A percentile compares a stretch with the other conserved stretches of the same genome.
phyloP scores from a whole-genome alignment of 768 basidiomycete species.

The Suillus ampliporus region DNA sequence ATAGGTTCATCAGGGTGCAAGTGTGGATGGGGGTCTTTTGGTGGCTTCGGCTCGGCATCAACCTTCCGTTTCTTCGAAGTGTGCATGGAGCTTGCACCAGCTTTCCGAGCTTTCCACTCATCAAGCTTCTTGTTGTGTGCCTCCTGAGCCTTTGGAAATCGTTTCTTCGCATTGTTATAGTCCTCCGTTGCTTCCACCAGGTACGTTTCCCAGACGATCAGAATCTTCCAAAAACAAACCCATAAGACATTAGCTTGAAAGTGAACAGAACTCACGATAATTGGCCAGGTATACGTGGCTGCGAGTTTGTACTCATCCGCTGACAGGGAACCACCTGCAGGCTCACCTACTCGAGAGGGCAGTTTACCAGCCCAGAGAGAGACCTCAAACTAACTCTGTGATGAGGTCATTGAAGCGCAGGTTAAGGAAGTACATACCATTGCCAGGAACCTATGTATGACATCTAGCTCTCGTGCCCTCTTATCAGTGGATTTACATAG shows the following conservation, averaged over 20 bases:
- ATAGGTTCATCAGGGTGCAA: constrained; percentile 22
- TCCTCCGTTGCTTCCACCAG: constrained; percentile 14
- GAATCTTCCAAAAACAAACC: constrained; percentile 16
- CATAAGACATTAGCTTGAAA: not conserved
- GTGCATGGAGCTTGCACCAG: constrained; percentile 7
- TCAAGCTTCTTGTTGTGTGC: constrained; percentile 1
- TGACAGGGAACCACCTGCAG: constrained; percentile 34
- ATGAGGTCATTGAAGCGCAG: not conserved
- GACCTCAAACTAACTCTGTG: constrained; percentile 28
- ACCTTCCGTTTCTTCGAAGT: constrained; percentile 7
- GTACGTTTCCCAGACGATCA: constrained; percentile 22
- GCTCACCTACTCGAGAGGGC: constrained; percentile 33
- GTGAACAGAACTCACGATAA: constrained; percentile 24
- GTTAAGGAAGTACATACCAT: constrained; percentile 13
- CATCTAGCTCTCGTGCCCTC: constrained; percentile 17
- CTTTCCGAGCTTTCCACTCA: not conserved
- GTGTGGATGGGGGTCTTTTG: constrained; percentile 10
- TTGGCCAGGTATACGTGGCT: constrained; percentile 23
- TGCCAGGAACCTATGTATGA: constrained; percentile 23
- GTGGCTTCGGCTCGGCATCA: constrained; percentile 4
- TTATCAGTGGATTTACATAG: constrained; percentile 20
- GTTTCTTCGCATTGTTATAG: constrained; percentile 11
- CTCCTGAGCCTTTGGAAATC: constrained; percentile 4
- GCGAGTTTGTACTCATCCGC: constrained; percentile 39
- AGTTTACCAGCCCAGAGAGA: constrained; percentile 34